phyloP scores from a whole-genome alignment of 176 grass and related monocot genomes.

The Triticum turgidum region DNA sequence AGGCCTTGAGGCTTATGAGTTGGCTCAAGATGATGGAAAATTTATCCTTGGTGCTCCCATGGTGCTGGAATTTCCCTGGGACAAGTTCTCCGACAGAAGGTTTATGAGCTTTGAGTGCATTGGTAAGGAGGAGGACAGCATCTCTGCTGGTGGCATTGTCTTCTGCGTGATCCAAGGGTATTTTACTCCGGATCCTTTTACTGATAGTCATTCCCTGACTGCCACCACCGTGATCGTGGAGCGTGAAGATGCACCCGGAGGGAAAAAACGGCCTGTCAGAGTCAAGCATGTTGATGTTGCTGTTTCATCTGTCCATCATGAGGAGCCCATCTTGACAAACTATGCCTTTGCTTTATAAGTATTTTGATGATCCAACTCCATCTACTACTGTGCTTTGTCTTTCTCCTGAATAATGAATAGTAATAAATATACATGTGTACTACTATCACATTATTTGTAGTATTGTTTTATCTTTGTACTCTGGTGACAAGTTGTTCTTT shows the following conservation, averaged over 20 bases:
- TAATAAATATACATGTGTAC: too few species aligned
- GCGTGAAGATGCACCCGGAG: neutral
- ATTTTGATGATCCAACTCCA: neutral
- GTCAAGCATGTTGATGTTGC: constrained; percentile 1
- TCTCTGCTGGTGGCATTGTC: neutral
- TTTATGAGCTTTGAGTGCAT: neutral
- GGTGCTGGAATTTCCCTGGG: neutral
- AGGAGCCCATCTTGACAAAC: neutral
- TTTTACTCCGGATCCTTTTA: neutral
- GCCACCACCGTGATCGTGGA: neutral
- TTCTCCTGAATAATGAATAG: too few species aligned
- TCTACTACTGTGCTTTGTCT: too few species aligned
- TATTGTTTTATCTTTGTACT: too few species aligned
- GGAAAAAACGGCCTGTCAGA: neutral
- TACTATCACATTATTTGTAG: too few species aligned
- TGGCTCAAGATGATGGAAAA: neutral
- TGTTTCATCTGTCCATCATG: neutral
- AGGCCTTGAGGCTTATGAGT: constrained; percentile 5
- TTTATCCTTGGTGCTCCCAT: neutral
- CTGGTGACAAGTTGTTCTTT: too few species aligned
- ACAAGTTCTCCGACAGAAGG: neutral
- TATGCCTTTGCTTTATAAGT: constrained; percentile 21
- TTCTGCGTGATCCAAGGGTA: neutral
- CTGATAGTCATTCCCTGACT: neutral
- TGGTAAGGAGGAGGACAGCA: neutral